These are phyloP conservation scores for Durio zibethinus DNA, from an alignment of 345 rosid genomes.

Conservation along the genomic window DNA sequence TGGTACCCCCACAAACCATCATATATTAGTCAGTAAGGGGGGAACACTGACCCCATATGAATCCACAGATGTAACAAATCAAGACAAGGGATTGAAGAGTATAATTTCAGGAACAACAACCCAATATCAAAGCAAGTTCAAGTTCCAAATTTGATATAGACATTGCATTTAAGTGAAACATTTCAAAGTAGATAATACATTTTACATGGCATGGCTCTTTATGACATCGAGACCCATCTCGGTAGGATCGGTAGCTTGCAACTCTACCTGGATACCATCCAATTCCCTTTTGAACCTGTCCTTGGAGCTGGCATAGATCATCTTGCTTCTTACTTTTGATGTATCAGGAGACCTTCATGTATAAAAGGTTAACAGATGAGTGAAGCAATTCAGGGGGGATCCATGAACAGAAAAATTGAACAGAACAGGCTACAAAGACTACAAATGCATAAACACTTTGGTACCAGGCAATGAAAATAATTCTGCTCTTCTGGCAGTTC, in stretches of 20 bases:
- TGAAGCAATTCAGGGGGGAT: background rate
- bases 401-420: background rate
- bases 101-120: constrained; percentile 17
- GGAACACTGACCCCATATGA: constrained; percentile 26
- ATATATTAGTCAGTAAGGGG: constrained; percentile 22
- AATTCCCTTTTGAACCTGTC: constrained; percentile 66
- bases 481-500: constrained; percentile 68
- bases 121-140: constrained; percentile 21
- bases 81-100: constrained; percentile 5
- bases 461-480: constrained; percentile 66
- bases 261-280: constrained; percentile 62
- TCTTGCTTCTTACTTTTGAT: constrained; percentile 63
- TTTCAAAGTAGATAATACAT: constrained; percentile 16
- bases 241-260: constrained; percentile 71
- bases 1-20: constrained; percentile 30
- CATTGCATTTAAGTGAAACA: constrained; percentile 27
- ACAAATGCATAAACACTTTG: background rate
- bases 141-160: constrained; percentile 28
- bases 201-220: constrained; percentile 50
- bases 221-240: constrained; percentile 72
- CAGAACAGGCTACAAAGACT: background rate
- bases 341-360: constrained; percentile 56
- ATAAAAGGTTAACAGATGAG: background rate
- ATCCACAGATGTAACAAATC: constrained; percentile 30
- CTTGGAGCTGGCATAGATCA: constrained; percentile 73